phyloP scores from a whole-genome alignment of 106 monocot genomes.

The Narthecium ossifragum region DNA sequence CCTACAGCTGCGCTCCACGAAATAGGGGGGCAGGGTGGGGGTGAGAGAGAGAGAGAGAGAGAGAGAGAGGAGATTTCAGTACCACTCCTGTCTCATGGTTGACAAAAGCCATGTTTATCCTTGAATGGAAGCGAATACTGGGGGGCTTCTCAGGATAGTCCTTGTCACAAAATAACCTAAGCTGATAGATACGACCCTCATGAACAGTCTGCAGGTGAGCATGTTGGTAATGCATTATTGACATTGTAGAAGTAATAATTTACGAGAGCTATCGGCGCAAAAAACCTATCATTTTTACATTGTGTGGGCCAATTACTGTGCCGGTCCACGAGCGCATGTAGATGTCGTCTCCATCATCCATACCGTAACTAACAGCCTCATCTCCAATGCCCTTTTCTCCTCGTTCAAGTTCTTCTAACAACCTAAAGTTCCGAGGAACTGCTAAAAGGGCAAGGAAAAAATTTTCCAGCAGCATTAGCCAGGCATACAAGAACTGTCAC shows the following conservation, averaged over 20 bases:
- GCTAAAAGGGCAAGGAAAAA: background rate
- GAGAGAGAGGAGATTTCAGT: background rate
- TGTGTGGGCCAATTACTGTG: constrained; percentile 21
- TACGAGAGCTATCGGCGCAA: background rate
- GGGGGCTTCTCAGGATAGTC: constrained; percentile 22
- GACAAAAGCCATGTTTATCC: constrained; percentile 26
- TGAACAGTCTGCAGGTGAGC: constrained; percentile 15
- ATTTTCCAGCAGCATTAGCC: background rate
- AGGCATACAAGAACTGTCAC: too few relatives aligned
- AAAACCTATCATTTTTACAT: constrained; percentile 3
- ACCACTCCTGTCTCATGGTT: constrained; percentile 26
- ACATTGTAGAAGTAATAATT: too few relatives aligned
- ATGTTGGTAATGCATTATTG: background rate
- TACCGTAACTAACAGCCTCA: constrained; percentile 20
- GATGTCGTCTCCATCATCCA: constrained; percentile 25
- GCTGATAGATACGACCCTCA: constrained; percentile 23
- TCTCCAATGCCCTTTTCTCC: constrained; percentile 37
- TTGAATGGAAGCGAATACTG: constrained; percentile 16
- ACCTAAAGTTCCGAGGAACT: constrained; percentile 36
- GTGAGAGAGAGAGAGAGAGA: background rate
- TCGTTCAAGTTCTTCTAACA: constrained; percentile 38
- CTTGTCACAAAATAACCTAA: constrained; percentile 19
- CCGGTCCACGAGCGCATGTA: constrained; percentile 22
- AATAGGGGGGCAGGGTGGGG: too few relatives aligned
- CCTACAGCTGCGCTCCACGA: too few relatives aligned